Evolutionary conservation across 1,139 yeast genomes (phyloP), one percentile per base, ranked within the genome.

Genomic region (Hyphopichia burtonii): DNA sequence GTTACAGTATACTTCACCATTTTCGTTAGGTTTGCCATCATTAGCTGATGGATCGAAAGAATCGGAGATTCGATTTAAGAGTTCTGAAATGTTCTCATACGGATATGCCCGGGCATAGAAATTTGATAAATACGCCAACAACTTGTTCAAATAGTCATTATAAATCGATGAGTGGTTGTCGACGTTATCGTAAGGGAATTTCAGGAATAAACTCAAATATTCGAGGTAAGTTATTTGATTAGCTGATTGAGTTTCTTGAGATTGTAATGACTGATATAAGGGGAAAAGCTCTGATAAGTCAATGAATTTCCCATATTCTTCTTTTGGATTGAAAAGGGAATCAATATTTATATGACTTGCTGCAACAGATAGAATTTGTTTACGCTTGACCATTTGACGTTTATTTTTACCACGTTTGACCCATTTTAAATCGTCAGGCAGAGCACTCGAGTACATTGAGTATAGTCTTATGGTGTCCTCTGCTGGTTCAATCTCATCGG

Each of bases 251-350:
- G 14, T 15, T 17, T 23, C 22, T 8, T 25, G 28, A 3, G 7
- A 4, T 35, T 25, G 37, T 5, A 83, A 60, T 39, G 74, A 70
- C 35, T 78, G 56, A 76, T 83, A 86, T 22, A 49, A 51, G 30
- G 71, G 74, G 57, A 82, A 83, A 41, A 74, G 66, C 2, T 55
- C 49, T 9, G 68, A 58, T 43, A 91, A 65, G 51, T 88, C 93
- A 20, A 91, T 48, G 50, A 62, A 79, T 49, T 75, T 75, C 0
- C 96, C 96, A 55, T 73, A 78, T 19, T 63, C 61, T 56, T 90
- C 96, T 32, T 75, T 80, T 4, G 76, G 71, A 0, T 78, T 63
- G 54, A 86, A 89, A 12, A 78, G 41, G 1, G 58, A 44, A 12
- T 77, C 76, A 1, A 83, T 48, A 32, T 71, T 66, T 12, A 87